These are phyloP conservation scores for Arabis hirsuta DNA, from an alignment of 345 rosid species.

Conservation along the genomic window DNA sequence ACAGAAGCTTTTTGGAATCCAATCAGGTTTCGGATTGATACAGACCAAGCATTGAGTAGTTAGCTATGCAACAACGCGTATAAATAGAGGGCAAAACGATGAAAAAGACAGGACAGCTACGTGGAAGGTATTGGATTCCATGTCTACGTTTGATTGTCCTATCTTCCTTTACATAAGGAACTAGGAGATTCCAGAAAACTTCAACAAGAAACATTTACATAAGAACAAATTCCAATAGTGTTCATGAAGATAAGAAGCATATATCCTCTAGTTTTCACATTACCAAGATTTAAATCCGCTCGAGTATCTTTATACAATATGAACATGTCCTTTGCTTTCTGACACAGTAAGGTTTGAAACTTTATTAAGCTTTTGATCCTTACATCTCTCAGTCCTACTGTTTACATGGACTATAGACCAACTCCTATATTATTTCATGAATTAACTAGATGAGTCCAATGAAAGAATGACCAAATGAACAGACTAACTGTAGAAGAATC, in stretches of 20 bases:
- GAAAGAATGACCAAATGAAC: constrained; percentile 26
- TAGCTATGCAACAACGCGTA: constrained; percentile 19
- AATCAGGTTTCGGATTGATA: constrained; percentile 18
- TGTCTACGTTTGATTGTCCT: constrained; percentile 1
- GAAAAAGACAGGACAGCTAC: not conserved
- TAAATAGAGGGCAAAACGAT: constrained; percentile 10
- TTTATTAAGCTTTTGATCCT: not conserved
- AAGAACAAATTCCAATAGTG: constrained; percentile 40
- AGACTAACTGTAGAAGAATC: constrained; percentile 26
- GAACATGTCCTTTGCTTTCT: constrained; percentile 19
- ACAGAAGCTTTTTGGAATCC: constrained; percentile 16
- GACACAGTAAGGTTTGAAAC: constrained; percentile 3
- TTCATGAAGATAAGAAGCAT: constrained; percentile 21
- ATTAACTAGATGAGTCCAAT: constrained; percentile 10
- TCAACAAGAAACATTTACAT: constrained; percentile 34
- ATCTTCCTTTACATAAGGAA: constrained; percentile 31
- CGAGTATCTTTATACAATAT: constrained; percentile 13
- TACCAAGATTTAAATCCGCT: not conserved
- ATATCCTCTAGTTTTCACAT: constrained; percentile 26
- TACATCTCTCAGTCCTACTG: not conserved
- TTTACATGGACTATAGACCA: constrained; percentile 15
- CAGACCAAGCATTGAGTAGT: not conserved
- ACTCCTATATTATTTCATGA: not conserved
- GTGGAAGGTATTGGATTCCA: constrained; percentile 42
- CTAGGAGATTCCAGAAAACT: constrained; percentile 38